Evolutionary conservation across 306 rosid genomes (phyloP).

Genomic region (Vicia villosa): DNA sequence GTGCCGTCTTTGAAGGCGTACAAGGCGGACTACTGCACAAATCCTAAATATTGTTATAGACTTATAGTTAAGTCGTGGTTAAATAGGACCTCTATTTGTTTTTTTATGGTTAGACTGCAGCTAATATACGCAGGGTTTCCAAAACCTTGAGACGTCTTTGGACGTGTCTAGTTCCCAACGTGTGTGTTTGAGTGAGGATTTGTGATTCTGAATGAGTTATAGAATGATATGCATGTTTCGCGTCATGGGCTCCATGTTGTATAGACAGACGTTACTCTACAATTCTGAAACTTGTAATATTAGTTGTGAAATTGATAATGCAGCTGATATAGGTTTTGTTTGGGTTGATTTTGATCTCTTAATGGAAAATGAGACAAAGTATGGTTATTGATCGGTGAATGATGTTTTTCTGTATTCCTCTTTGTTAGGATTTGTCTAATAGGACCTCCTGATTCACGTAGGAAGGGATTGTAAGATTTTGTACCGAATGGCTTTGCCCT

Average conservation of each 20-base stretch:
- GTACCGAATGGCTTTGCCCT: not conserved
- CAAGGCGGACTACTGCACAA: no score
- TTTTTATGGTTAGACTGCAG: no score
- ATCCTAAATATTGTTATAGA: no score
- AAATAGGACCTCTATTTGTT: no score
- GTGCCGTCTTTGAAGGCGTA: no score
- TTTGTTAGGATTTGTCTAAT: conserved; percentile 13
- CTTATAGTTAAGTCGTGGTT: no score
- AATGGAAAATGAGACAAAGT: not conserved
- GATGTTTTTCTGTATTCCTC: conserved; percentile 1
- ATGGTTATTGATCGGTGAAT: conserved; percentile 6
- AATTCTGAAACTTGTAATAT: conserved; percentile 9
- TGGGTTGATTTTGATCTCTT: conserved; percentile 3
- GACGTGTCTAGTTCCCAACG: conserved; percentile 5
- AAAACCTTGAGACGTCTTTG: no score
- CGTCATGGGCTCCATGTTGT: not conserved
- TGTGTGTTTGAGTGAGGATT: not conserved
- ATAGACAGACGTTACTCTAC: conserved; percentile 19
- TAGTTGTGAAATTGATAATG: conserved; percentile 24
- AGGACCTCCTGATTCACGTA: conserved; percentile 20
- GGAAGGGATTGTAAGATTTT: not conserved
- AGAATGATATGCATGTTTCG: conserved; percentile 18
- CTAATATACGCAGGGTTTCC: no score
- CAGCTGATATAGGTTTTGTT: conserved; percentile 21
- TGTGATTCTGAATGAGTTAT: not conserved